Evolutionary conservation across 352 stramenopile species (phyloP), one percentile per base, ranked within the genome.

Genomic region (Globisporangium paroecandrum): DNA sequence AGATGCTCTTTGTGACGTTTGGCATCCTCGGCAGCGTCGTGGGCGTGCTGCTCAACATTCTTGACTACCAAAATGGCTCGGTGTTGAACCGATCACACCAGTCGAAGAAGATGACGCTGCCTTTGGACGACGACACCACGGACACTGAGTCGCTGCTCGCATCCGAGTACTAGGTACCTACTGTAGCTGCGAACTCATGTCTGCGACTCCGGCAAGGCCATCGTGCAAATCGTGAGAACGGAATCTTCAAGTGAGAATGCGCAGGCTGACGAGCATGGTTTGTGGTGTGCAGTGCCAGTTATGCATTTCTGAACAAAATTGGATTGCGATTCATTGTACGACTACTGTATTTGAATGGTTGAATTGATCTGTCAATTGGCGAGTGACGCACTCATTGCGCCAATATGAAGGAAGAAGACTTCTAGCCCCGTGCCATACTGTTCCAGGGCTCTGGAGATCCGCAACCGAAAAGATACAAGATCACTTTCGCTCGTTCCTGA

Each of bases 1-100:
- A 95, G 63, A 78, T 93, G 69, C 77, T 94, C 6, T 95, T 95
- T 64, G 84, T 92, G 47, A 82, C 83, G 22, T 91, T 95, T 24
- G 87, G 82, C 2, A 77, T 90, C 58, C 68, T 91, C 65, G 87
- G 87, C 47, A 91, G 75, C 57, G 65, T 91, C 62, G 87, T 93
- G 18, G 87, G 85, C 29, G 62, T 93, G 29, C 67, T 77, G 25
- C 79, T 95, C 47, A 95, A 95, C 54, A 69, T 93, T 24, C 64
- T 93, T 4, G 87, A 95, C 69, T 89, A 83, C 70, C 83, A 88
- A 65, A 93, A 85, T 57, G 87, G 87, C 12, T 93, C 81, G 6
- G 79, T 93, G 43, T 71, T 95, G 18, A 95, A 95, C 66, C 63
- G 79, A 5, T 77, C 78, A 62, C 82, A 85, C 61, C 51, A 73